Percentiles rank a stretch among this genome's conserved stretches.
phyloP scores from a whole-genome alignment of 2,329 filamentous ascomycete species.

The Colletotrichum sublineola region DNA sequence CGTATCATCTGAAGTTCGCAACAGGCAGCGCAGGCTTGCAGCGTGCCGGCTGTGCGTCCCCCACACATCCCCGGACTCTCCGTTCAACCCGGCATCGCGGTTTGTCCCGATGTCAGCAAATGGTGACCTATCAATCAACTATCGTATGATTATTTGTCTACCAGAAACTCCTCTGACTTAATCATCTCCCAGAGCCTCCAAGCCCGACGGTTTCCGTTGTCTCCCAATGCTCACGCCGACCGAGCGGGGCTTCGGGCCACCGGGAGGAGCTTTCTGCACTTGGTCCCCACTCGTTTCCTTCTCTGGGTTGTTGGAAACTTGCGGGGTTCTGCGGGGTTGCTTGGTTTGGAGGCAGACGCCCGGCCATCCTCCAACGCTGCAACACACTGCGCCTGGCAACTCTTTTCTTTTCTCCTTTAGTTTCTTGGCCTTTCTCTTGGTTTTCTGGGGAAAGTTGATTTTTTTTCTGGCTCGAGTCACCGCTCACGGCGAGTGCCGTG shows the following conservation, averaged over 20 bases:
- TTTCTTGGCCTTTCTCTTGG: no score
- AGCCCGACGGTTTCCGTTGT: background rate
- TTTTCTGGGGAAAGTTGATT: no score
- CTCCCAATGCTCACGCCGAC: background rate
- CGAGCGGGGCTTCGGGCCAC: conserved; percentile 16
- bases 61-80: conserved; percentile 3
- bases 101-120: conserved; percentile 21
- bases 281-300: conserved; percentile 6
- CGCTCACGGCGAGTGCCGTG: no score
- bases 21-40: background rate
- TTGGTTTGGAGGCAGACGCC: conserved; percentile 3
- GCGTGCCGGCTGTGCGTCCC: conserved; percentile 9
- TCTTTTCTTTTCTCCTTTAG: background rate
- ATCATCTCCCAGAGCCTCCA: background rate
- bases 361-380: background rate
- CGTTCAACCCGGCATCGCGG: conserved; percentile 8
- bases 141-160: conserved; percentile 14
- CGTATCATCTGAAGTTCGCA: conserved; percentile 23
- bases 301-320: conserved; percentile 19
- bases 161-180: background rate
- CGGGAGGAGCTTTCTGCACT: background rate
- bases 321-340: conserved; percentile 38
- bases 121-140: no score
- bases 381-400: conserved; percentile 1
- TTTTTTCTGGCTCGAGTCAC: no score